Base-by-base conservation (phyloP, 495 filamentous ascomycete genomes). In the Talaromyces thailandensis region DNA sequence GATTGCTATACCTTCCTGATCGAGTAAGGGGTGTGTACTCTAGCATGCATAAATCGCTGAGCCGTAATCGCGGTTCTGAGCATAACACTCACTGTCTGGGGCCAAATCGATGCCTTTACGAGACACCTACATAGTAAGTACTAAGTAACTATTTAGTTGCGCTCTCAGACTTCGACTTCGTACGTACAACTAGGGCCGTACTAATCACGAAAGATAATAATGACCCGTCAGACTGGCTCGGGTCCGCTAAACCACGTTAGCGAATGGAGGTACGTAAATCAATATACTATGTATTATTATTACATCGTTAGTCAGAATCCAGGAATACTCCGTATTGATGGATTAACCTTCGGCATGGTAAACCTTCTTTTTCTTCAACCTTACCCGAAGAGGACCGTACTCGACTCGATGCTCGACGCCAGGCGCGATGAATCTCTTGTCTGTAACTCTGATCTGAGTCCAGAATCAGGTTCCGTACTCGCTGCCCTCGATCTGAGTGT, bases 371-470 rank as follows among this genome's bases (percentile, higher is more conserved):
- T 48, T 9, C 43, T 48, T 55, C 23, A 28, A 26, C 51, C 26
- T 55, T 55, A 28, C 51, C 51, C 23, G 51, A 55, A 55, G 14
- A 55, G 51, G 51, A 28, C 51, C 26, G 51, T 55, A 55, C 51
- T 55, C 51, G 51, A 55, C 12, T 26, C 51, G 51, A 26, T 24
- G 11, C 26, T 55, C 26, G 9, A 14, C 51, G 21, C 24, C 18
- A 26, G n/a, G 12, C 51, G 26, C 9, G 51, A 16, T n/a, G n/a
- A n/a, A n/a, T n/a, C n/a, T n/a, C n/a, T n/a, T n/a, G n/a, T n/a
- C n/a, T n/a, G n/a, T n/a, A n/a, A n/a, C n/a, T 48, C 5, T 48
- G 43, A 43, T 43, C 37, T 48, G 43, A 48, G 43, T 23, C n/a
- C 43, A 48, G 43, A 4, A 8, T 48, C 40, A 48, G 43, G 3